Evolutionary conservation across 257 asterid genomes (phyloP).

Genomic region (Capsicum chinense): DNA sequence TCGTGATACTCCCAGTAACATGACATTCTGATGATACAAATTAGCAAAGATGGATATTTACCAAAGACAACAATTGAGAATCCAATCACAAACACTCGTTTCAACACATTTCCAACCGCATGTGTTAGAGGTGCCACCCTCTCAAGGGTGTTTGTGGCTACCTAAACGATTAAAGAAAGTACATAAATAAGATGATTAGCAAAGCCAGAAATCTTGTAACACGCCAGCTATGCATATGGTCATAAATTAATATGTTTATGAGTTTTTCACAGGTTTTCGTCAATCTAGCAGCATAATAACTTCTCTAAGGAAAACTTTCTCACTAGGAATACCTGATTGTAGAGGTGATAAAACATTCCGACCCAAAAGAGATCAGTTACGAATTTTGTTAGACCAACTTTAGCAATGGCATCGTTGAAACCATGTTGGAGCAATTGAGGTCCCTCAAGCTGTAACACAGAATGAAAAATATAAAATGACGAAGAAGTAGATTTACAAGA

Average conservation of each 20-base stretch:
- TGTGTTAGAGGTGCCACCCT: constrained; percentile 99
- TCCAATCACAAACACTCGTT: constrained; percentile 98
- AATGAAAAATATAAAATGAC: background rate
- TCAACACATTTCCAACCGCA: constrained; percentile 97
- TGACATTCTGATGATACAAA: background rate
- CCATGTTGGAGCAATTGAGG: constrained; percentile 77
- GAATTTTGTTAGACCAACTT: constrained; percentile 89
- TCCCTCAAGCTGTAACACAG: constrained; percentile 71
- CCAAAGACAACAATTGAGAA: constrained; percentile 92
- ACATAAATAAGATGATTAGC: background rate
- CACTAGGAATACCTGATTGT: constrained; percentile 80
- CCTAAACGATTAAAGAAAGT: constrained; percentile 47
- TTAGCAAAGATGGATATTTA: constrained; percentile 37
- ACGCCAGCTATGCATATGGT: background rate
- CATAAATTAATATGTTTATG: background rate
- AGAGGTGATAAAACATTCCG: constrained; percentile 98
- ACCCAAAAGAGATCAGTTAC: constrained; percentile 95
- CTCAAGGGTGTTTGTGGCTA: constrained; percentile 99
- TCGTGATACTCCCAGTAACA: background rate
- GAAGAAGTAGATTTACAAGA: constrained; percentile 15
- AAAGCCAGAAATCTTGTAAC: background rate
- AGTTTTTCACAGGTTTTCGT: background rate
- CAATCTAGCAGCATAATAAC: background rate
- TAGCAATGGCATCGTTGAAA: constrained; percentile 82
- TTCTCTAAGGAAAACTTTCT: background rate